Conservation (phyloP, 2,329 filamentous ascomycete genomes). For the Colletotrichum chrysophilum region DNA sequence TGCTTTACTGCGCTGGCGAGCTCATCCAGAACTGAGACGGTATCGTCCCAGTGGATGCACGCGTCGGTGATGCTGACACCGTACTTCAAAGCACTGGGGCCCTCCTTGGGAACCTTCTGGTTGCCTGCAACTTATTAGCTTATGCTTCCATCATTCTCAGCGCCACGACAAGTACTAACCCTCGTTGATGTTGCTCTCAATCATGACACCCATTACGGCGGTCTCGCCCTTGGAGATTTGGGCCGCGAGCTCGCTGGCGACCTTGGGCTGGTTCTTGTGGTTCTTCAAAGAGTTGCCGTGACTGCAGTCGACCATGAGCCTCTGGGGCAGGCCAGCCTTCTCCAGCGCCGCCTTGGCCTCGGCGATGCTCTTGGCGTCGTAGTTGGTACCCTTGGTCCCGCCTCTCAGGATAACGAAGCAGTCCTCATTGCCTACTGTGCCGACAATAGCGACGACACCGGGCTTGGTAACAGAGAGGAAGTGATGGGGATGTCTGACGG, state of each 20-base stretch:
- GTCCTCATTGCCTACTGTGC: conserved; percentile 93
- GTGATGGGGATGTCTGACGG: conserved; percentile 90
- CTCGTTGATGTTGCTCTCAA: conserved; percentile 96
- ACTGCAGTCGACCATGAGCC: conserved; percentile 97
- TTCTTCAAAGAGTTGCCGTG: conserved; percentile 97
- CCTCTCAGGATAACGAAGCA: conserved; percentile 96
- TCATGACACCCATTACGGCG: conserved; percentile 97
- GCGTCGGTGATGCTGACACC: conserved; percentile 98
- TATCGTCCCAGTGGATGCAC: conserved; percentile 94
- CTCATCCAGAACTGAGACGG: conserved; percentile 75
- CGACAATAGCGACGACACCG: conserved; percentile 91
- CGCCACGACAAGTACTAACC: conserved; percentile 53
- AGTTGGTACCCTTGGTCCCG: conserved; percentile 93
- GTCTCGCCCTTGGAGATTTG: conserved; percentile 87
- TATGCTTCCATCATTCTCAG: background rate
- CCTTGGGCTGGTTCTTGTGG: conserved; percentile 96
- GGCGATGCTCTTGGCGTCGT: conserved; percentile 82
- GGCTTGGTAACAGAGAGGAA: conserved; percentile 98
- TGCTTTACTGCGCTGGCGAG: conserved; percentile 82
- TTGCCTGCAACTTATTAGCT: conserved; percentile 59
- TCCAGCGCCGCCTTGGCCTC: conserved; percentile 81
- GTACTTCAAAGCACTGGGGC: conserved; percentile 84
- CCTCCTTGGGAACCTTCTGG: conserved; percentile 91
- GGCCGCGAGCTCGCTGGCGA: conserved; percentile 79
- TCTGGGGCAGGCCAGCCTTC: conserved; percentile 74